Evolutionary conservation across 352 stramenopile species (phyloP).

Genomic region (Pseudoperonospora humuli): DNA sequence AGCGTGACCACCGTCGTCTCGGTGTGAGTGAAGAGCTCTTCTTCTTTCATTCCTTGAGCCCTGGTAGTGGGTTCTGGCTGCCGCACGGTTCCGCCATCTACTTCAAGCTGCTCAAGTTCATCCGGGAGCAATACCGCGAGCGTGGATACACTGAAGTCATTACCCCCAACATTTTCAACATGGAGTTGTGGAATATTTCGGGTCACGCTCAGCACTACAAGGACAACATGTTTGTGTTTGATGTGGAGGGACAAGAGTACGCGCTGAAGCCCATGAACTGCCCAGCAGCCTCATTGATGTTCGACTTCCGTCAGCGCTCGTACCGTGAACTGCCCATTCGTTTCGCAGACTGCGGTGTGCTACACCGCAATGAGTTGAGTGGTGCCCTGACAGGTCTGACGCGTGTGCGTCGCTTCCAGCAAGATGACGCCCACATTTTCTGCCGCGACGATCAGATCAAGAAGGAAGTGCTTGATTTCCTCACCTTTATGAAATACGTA

Average conservation of each 20-base stretch:
- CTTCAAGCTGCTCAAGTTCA: conserved; percentile 97
- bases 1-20: conserved; percentile 94
- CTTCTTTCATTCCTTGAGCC: conserved; percentile 90
- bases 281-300: conserved; percentile 98
- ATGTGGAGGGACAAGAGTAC: conserved; percentile 92
- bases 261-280: conserved; percentile 99
- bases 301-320: conserved; percentile 88
- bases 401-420: conserved; percentile 94
- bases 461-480: conserved; percentile 81
- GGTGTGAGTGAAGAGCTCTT: conserved; percentile 93
- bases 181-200: conserved; percentile 95
- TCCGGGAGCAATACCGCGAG: conserved; percentile 78
- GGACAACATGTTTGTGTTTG: conserved; percentile 98
- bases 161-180: conserved; percentile 98
- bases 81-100: conserved; percentile 95
- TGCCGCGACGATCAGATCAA: conserved; percentile 93
- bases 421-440: conserved; percentile 99
- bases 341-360: conserved; percentile 96
- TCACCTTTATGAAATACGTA: conserved; percentile 97
- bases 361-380: conserved; percentile 95
- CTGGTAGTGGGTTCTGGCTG: conserved; percentile 94
- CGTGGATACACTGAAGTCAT: conserved; percentile 90
- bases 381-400: conserved; percentile 96
- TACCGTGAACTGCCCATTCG: conserved; percentile 96
- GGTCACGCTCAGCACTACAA: conserved; percentile 97